Evolutionary conservation across 805 yeast species (phyloP).

Genomic region (Kregervanrija pseudodelftensis): DNA sequence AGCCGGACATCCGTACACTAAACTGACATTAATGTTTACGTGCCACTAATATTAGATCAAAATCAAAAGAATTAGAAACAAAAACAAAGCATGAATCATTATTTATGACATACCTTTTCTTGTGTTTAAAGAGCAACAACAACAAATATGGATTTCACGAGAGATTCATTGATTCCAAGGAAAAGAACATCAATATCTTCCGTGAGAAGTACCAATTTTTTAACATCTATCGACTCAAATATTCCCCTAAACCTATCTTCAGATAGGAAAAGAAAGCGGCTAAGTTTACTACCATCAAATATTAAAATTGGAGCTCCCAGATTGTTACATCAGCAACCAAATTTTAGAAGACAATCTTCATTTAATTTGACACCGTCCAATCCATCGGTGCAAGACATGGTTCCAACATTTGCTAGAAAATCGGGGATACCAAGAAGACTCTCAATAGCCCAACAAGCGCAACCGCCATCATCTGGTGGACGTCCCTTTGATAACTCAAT

Average conservation of each 20-base stretch:
- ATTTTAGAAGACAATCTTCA: conserved; percentile 20
- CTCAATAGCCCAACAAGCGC: not conserved
- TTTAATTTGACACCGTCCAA: conserved; percentile 8
- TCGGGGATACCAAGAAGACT: conserved; percentile 1
- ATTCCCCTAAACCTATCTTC: conserved; percentile 6
- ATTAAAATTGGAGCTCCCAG: conserved; percentile 26
- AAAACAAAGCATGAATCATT: too few relatives aligned
- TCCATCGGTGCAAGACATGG: conserved; percentile 20
- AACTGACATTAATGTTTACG: too few relatives aligned
- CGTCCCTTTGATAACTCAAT: not conserved
- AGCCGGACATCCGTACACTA: too few relatives aligned
- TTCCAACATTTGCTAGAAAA: conserved; percentile 23
- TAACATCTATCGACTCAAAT: conserved; percentile 16
- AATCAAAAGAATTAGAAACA: too few relatives aligned
- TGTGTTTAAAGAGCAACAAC: too few relatives aligned
- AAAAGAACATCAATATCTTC: too few relatives aligned
- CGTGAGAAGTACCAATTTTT: too few relatives aligned
- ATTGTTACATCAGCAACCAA: conserved; percentile 17
- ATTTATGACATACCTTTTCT: too few relatives aligned
- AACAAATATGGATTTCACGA: too few relatives aligned
- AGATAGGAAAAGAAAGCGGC: conserved; percentile 19
- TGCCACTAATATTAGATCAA: too few relatives aligned
- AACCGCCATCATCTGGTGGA: conserved; percentile 8
- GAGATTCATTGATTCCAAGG: too few relatives aligned
- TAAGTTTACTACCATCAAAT: conserved; percentile 24